Evolutionary conservation across 2,329 filamentous ascomycete genomes (phyloP), one percentile per base, ranked within the genome.

Genomic region (Bipolaris victoriae): DNA sequence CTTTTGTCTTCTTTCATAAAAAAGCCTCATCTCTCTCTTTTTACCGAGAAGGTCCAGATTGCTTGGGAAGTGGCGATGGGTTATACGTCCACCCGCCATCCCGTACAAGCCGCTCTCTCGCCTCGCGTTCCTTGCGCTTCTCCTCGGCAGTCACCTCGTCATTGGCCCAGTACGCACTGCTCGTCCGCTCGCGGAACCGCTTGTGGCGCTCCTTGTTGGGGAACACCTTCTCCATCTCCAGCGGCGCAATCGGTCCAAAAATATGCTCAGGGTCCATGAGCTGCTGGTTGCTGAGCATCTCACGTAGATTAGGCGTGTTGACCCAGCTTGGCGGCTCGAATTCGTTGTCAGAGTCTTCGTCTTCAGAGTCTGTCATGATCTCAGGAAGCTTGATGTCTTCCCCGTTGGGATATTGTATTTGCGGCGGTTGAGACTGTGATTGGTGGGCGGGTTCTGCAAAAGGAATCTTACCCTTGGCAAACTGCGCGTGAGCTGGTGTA

Each of bases 151-250:
- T 97, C 66, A 99, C 82, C 43, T 84, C 82, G 76, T 99, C 96
- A 3, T 89, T 82, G 70, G 86, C 89, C 95, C 95, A 99, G 79
- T 97, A 96, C 35, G 96, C 96, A 77, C 92, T 97, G 67, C 91
- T 96, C 5, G 94, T 97, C 54, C 95, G 86, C 49, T 91, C 88
- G 16, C 96, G 87, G 83, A 97, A 98, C 72, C 92, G 91, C 81
- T 91, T 90, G 76, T 90, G 87, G 63, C 90, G 92, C 77, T 90
- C 93, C 76, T 92, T 91, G 57, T 75, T 73, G 1, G 72, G 72
- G 78, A 99, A 99, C 31, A 97, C 92, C 73, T 98, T 93, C 70
- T 99, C 96, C 89, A 99, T 95, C 70, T 92, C 91, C 63, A 99
- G 82, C 11, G 92, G 91, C 10, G 86, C 88, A 22, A 96, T 92